Percentiles rank a stretch among this genome's conserved stretches.
phyloP scores from a whole-genome alignment of 192 early-diverging fungal species.

The Backusella parvicylindrica region DNA sequence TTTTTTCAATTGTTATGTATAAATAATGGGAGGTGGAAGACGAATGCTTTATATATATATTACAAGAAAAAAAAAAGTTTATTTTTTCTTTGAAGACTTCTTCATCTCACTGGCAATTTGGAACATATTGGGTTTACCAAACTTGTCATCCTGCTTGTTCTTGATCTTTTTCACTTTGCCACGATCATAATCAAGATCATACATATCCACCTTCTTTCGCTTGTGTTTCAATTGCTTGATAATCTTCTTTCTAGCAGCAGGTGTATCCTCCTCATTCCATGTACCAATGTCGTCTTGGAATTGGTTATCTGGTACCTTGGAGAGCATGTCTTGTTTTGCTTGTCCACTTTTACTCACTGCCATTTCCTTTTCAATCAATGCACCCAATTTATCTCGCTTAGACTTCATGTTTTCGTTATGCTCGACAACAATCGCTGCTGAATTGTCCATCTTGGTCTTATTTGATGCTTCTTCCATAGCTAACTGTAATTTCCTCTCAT shows the following conservation, averaged over 20 bases:
- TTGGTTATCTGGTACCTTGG: slow-evolving; percentile 22
- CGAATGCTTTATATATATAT: no score
- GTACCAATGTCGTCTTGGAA: slow-evolving; percentile 32
- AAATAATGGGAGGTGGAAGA: no score
- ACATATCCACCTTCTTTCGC: slow-evolving; percentile 47
- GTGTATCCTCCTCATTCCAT: slow-evolving; percentile 31
- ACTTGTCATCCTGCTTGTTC: slow-evolving; percentile 45
- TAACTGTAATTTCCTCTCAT: slow-evolving; percentile 35
- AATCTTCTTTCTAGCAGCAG: slow-evolving; percentile 28
- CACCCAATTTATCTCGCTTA: slow-evolving; percentile 40
- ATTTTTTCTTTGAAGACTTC: not conserved
- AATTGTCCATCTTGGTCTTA: slow-evolving; percentile 44
- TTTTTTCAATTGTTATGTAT: no score
- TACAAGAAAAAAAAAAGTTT: not conserved
- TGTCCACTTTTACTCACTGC: slow-evolving; percentile 43
- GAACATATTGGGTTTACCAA: slow-evolving; percentile 41
- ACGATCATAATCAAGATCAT: slow-evolving; percentile 72
- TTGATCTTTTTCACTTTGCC: slow-evolving; percentile 75
- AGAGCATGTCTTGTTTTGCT: slow-evolving; percentile 33
- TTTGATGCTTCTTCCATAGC: slow-evolving; percentile 27
- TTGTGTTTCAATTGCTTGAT: slow-evolving; percentile 50
- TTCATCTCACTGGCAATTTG: slow-evolving; percentile 40
- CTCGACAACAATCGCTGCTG: slow-evolving; percentile 43
- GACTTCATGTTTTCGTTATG: slow-evolving; percentile 42
- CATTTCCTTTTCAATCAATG: slow-evolving; percentile 47